Conservation (phyloP, 2,329 filamentous ascomycete genomes). For the Dothideomycetes sp. region DNA sequence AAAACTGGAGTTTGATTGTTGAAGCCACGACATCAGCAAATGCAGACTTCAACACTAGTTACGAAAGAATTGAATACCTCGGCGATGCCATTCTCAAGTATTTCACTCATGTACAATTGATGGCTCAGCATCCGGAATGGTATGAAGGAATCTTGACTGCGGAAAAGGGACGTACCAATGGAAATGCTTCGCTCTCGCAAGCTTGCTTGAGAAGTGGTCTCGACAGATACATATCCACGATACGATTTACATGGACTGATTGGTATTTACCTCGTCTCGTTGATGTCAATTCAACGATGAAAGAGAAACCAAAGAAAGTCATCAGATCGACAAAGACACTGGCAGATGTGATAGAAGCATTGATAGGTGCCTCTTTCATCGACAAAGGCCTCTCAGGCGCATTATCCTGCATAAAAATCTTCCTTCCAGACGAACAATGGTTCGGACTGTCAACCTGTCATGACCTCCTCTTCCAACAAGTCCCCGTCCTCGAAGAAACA, state of each 20-base stretch:
- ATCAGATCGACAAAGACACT: constrained; percentile 65
- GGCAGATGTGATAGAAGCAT: constrained; percentile 78
- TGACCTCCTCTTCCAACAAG: not conserved
- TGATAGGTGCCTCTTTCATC: constrained; percentile 67
- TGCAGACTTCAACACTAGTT: constrained; percentile 54
- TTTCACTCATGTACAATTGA: constrained; percentile 57
- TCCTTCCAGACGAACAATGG: constrained; percentile 48
- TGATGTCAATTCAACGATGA: no score
- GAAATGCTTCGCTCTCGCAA: constrained; percentile 60
- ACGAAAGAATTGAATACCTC: constrained; percentile 78
- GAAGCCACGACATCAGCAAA: constrained; percentile 62
- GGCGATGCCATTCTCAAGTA: constrained; percentile 80
- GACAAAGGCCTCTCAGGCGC: constrained; percentile 59
- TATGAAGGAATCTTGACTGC: constrained; percentile 68
- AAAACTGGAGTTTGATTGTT: constrained; percentile 47
- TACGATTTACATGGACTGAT: constrained; percentile 56
- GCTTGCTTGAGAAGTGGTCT: constrained; percentile 56
- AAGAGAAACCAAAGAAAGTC: constrained; percentile 24
- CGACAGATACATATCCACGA: constrained; percentile 62
- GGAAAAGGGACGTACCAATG: constrained; percentile 52
- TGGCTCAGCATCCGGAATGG: constrained; percentile 51
- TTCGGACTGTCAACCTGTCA: constrained; percentile 7
- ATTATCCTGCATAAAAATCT: constrained; percentile 53
- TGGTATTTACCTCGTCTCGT: constrained; percentile 61
- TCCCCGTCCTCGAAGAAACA: not conserved